Evolutionary conservation across 1,284 basidiomycete genomes (phyloP), one percentile per base, ranked within the genome.

Genomic region (Ceratobasidium theobromae): DNA sequence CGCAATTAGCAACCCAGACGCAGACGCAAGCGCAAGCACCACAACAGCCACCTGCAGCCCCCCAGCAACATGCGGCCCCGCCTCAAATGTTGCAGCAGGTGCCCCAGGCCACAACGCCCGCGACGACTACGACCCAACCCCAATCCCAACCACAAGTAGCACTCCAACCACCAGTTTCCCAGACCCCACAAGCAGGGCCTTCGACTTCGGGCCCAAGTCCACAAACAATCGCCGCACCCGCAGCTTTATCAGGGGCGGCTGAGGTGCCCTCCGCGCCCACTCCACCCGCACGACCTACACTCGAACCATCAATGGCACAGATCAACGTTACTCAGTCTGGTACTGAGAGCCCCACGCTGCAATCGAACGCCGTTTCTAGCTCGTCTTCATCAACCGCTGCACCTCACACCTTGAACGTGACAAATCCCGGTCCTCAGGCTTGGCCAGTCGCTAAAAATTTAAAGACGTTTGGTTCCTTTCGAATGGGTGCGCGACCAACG

Each of bases 401-500:
- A 35, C 66, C 65, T 1, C 41, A 43, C 23, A 53, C 48, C 2
- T 49, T 70, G 18, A 65, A 49, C 32, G 49, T 60, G 5, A 51
- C 68, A n/a, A 66, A 65, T 25, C 69, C 69, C 0, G 66, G 68
- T 6, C 46, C 69, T 4, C 68, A 70, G 49, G 18, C 65, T 2
- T 71, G 69, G 69, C 70, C 70, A 5, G 65, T 64, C 27, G 48
- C 62, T 16, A 53, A 52, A n/a, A 65, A 53, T 30, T 52, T 65
- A 2, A 65, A 65, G 25, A 65, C 62, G 18, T 53, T 46, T 21
- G 62, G 62, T 8, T 65, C 62, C 12, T 65, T 53, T 28, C 51
- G 62, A 14, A 18, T 46, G 4, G 70, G 68, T 27, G 65, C 70
- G 4, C 55, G 70, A 32, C 70, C 70, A 35, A 70, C 70, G 14